Base-by-base conservation (phyloP, 2,329 filamentous ascomycete species). In the Pseudogymnoascus pannorum region DNA sequence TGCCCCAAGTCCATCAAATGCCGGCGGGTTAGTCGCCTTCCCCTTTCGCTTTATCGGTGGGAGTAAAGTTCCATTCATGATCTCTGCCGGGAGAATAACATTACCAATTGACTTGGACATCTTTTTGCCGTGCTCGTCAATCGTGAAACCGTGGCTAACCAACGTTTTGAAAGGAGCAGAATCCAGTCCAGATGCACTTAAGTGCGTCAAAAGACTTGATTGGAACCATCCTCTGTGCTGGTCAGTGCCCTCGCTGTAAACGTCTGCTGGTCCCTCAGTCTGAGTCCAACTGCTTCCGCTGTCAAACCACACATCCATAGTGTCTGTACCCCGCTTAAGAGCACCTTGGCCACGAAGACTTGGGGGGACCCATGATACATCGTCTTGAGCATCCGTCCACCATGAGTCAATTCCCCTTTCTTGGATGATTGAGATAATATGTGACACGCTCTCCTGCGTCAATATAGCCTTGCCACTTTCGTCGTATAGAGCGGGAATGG, bases 241-340 rank as follows among this genome's bases (percentile, higher is more conserved):
- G 73, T 99, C 94, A 3, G 88, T 90, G 31, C 94, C 94, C 76
- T 99, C 94, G 2, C 97, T 82, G 71, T 96, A 97, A 22, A 97
- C 82, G 72, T 99, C 92, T 0, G 91, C 91, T 22, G 72, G 86
- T 66, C 72, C 70, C 7, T 73, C 68, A 26, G 77, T 78, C 70
- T 84, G 80, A 3, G 80, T 88, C 94, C 94, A 99, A 70, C 91
- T 96, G 58, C 89, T 96, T 5, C 94, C 94, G 66, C 94, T 97
- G 73, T 99, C 94, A 68, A 99, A 99, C 94, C 94, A 99, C 8
- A 99, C 94, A 73, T 99, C 94, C 94, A 99, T 99, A 0, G 94
- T 99, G 70, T 99, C 94, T 44, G 80, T 89, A 12, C 93, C 93
- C 64, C 94, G 87, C 57, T 82, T 79, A 71, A 88, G 94, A 4